Conservation (phyloP, 2,329 filamentous ascomycete species). For the Alternaria ethzedia region DNA sequence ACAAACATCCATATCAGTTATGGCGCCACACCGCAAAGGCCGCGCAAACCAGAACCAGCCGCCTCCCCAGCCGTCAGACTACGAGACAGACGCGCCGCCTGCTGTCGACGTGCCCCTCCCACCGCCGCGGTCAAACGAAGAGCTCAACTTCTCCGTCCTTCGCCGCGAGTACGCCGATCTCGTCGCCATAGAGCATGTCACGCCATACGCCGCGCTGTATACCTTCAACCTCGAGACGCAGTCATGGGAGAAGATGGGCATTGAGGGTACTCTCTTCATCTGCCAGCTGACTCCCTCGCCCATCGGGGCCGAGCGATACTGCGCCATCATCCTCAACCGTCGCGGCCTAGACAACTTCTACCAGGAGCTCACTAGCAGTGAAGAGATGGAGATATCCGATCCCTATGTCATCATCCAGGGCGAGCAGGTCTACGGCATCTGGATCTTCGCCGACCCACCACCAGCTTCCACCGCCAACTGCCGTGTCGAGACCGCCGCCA, state of each 20-base stretch:
- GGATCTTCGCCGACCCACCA: slow-evolving; percentile 68
- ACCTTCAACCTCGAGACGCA: slow-evolving; percentile 69
- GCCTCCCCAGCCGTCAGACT: slow-evolving; percentile 60
- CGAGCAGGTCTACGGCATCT: slow-evolving; percentile 63
- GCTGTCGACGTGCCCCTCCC: slow-evolving; percentile 50
- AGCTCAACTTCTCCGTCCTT: slow-evolving; percentile 86
- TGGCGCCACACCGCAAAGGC: slow-evolving; percentile 41
- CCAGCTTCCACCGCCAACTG: slow-evolving; percentile 61
- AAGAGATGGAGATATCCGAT: slow-evolving; percentile 57
- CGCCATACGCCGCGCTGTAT: slow-evolving; percentile 87
- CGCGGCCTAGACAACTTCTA: slow-evolving; percentile 57
- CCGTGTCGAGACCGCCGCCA: slow-evolving; percentile 58
- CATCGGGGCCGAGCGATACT: slow-evolving; percentile 48
- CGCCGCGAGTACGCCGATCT: slow-evolving; percentile 80
- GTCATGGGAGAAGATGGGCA: slow-evolving; percentile 82
- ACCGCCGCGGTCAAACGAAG: slow-evolving; percentile 73
- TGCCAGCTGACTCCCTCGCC: slow-evolving; percentile 64
- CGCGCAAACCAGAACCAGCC: slow-evolving; percentile 37
- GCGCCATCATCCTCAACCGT: slow-evolving; percentile 56
- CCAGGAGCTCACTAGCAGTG: slow-evolving; percentile 50
- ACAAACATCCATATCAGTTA: slow-evolving; percentile 13
- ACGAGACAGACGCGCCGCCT: slow-evolving; percentile 56
- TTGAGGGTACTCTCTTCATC: slow-evolving; percentile 89
- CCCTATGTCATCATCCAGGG: slow-evolving; percentile 65
- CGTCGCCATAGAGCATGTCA: slow-evolving; percentile 75